A percentile compares a stretch with the other conserved stretches of the same genome.
phyloP scores from a whole-genome alignment of 495 filamentous ascomycete species.

The Aspergillus biplanus region DNA sequence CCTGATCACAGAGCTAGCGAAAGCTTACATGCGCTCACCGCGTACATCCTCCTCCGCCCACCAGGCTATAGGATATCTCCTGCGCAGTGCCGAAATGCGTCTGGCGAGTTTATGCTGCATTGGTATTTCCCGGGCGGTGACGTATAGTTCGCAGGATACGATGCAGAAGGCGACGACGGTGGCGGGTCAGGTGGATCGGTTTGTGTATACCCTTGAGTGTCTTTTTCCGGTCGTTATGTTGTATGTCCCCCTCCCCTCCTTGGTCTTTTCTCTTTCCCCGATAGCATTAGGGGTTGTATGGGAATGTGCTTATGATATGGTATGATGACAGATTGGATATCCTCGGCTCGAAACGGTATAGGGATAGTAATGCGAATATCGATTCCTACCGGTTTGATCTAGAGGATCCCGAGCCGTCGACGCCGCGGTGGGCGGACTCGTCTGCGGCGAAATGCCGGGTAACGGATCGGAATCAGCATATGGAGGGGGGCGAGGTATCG shows the following conservation, averaged over 20 bases:
- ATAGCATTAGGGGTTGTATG: no score
- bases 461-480: neutral
- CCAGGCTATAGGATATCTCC: constrained; percentile 31
- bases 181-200: constrained; percentile 38
- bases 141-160: constrained; percentile 33
- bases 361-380: neutral
- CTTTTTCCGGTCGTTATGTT: constrained; percentile 36
- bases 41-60: constrained; percentile 4
- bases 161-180: constrained; percentile 30
- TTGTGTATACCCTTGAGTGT: constrained; percentile 39
- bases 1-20: constrained; percentile 25
- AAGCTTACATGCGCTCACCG: constrained; percentile 15
- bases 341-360: constrained; percentile 11
- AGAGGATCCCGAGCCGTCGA: neutral
- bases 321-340: constrained; percentile 20
- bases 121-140: constrained; percentile 34
- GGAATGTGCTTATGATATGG: no score
- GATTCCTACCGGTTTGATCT: neutral
- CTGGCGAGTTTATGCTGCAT: constrained; percentile 33
- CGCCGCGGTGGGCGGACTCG: neutral
- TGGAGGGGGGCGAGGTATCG: neutral
- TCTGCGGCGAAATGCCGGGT: neutral
- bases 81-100: constrained; percentile 40
- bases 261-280: neutral
- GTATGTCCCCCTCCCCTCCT: constrained; percentile 17